Evolutionary conservation across 2,329 filamentous ascomycete species (phyloP).

Genomic region (Cordyceps militaris): DNA sequence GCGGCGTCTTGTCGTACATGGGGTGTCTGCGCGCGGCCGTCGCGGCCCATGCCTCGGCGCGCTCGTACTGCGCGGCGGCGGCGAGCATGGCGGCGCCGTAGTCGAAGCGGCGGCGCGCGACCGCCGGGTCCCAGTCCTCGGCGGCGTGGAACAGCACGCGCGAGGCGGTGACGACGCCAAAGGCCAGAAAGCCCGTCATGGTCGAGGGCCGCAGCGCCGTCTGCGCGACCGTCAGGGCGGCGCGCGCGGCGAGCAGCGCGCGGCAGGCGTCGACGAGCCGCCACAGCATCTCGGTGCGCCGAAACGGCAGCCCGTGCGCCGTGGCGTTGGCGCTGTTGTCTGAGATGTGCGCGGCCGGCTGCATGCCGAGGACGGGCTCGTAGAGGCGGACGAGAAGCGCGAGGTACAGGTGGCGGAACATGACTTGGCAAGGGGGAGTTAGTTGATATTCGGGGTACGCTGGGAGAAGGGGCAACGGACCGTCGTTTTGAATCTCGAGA

Average conservation of each 20-base stretch:
- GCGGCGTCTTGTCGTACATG: not conserved
- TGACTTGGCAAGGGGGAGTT: not conserved
- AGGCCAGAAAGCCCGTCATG: constrained; percentile 7
- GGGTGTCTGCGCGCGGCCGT: not conserved
- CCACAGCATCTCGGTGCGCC: constrained; percentile 10
- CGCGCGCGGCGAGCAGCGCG: not conserved
- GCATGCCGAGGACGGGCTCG: constrained; percentile 24
- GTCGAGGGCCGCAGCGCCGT: constrained; percentile 1
- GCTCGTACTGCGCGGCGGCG: not conserved
- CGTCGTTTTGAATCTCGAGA: not conserved
- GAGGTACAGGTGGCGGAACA: constrained; percentile 20
- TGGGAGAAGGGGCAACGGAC: not conserved
- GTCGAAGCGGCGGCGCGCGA: constrained; percentile 5
- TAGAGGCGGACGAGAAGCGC: constrained; percentile 22
- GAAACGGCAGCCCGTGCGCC: not conserved
- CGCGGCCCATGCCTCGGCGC: not conserved
- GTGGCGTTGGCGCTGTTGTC: constrained; percentile 3
- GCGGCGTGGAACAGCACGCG: constrained; percentile 8
- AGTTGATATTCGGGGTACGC: not conserved
- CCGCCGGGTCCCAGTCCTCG: constrained; percentile 4
- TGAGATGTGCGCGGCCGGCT: not conserved
- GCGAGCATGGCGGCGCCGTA: not conserved
- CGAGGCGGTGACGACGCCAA: constrained; percentile 2
- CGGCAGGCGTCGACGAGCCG: constrained; percentile 4
- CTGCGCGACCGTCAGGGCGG: not conserved